phyloP scores from a whole-genome alignment of 2,329 filamentous ascomycete species.

The Talaromyces sp. region DNA sequence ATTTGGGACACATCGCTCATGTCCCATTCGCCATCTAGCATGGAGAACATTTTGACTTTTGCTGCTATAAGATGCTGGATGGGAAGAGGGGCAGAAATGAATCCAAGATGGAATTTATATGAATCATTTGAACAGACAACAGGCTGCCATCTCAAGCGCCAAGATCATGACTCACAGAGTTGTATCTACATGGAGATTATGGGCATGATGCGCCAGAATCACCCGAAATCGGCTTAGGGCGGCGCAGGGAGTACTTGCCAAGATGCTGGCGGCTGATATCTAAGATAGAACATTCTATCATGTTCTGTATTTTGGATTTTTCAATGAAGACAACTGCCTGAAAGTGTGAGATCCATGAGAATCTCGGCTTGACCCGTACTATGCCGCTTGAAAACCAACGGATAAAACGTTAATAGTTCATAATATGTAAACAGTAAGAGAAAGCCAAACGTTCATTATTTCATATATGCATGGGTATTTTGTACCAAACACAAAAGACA shows the following conservation, averaged over 20 bases:
- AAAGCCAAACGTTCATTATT: not conserved
- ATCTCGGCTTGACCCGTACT: not conserved
- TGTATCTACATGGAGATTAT: not conserved
- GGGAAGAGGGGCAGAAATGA: not conserved
- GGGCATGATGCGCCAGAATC: not conserved
- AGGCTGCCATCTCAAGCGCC: not conserved
- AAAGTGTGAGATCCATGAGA: not conserved
- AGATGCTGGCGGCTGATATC: not conserved
- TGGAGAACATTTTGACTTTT: not conserved
- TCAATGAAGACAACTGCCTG: not conserved
- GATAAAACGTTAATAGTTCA: not conserved
- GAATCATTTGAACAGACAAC: not conserved
- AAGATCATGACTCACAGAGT: not conserved
- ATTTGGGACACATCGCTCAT: not conserved
- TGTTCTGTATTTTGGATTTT: not conserved
- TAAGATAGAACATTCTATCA: not conserved
- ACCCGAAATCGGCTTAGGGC: not conserved
- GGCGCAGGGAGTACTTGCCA: not conserved
- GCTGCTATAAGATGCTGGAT: not conserved
- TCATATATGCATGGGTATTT: not conserved
- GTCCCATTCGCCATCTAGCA: not conserved
- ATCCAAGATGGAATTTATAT: too few relatives aligned
- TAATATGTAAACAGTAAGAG: not conserved
- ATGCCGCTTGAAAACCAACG: not conserved
- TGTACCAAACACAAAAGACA: not conserved